These are phyloP conservation scores for Halenospora varia DNA, from an alignment of 495 filamentous ascomycete genomes.

Conservation along the genomic window DNA sequence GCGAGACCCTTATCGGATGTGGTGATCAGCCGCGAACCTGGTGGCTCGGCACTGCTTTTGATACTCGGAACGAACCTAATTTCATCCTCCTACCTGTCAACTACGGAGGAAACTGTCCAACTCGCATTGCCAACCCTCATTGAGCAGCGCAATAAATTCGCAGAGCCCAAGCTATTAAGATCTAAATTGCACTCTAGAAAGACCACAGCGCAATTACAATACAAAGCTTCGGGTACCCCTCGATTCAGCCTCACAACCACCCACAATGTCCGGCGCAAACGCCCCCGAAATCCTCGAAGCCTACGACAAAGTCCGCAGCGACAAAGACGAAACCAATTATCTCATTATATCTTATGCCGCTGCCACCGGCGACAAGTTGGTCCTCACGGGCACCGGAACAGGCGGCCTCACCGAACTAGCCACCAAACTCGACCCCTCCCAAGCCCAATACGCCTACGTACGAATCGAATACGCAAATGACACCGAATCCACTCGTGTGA, in stretches of 20 bases:
- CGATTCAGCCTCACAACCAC: neutral
- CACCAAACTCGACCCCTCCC: slow-evolving; percentile 33
- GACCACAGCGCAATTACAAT: too few relatives aligned
- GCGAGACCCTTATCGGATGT: neutral
- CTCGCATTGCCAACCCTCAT: too few relatives aligned
- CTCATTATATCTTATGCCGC: slow-evolving; percentile 51
- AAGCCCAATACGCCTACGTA: slow-evolving; percentile 55
- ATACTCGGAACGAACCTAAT: too few relatives aligned
- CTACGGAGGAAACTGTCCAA: neutral
- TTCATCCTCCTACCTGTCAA: neutral
- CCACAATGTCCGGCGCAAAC: slow-evolving; percentile 24
- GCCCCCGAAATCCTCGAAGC: slow-evolving; percentile 24
- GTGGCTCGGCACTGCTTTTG: too few relatives aligned
- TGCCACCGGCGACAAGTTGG: slow-evolving; percentile 40
- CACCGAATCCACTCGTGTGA: slow-evolving; percentile 52
- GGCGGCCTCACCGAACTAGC: slow-evolving; percentile 48
- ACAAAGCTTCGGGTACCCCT: neutral
- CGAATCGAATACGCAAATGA: slow-evolving; percentile 58
- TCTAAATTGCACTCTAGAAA: too few relatives aligned
- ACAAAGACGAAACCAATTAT: slow-evolving; percentile 54
- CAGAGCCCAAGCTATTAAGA: too few relatives aligned
- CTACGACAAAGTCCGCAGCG: slow-evolving; percentile 38
- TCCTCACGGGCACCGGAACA: slow-evolving; percentile 40
- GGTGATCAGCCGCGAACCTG: too few relatives aligned
- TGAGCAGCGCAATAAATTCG: too few relatives aligned